A percentile compares a stretch with the other conserved stretches of the same genome.
phyloP scores from a whole-genome alignment of 768 basidiomycete genomes.

The Leccinum rimulosum region DNA sequence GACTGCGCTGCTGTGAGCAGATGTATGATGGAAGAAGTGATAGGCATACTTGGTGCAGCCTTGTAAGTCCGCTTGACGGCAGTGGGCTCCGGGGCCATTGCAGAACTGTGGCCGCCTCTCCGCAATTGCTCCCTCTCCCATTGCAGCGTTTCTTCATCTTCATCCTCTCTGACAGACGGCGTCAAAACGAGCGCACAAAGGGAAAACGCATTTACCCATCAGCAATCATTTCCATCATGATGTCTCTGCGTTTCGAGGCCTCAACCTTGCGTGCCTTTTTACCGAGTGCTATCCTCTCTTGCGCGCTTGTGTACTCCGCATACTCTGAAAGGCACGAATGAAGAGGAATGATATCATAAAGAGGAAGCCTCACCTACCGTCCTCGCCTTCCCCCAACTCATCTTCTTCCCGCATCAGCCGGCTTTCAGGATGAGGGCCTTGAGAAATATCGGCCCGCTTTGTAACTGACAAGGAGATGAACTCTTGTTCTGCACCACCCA shows the following conservation, averaged over 20 bases:
- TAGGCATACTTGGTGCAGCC: conserved; percentile 62
- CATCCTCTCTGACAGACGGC: conserved; percentile 54
- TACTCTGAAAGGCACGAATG: conserved; percentile 50
- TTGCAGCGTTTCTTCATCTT: conserved; percentile 80
- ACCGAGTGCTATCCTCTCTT: conserved; percentile 81
- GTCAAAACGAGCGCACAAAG: neutral
- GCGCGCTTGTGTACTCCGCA: conserved; percentile 84
- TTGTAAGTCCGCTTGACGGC: conserved; percentile 61
- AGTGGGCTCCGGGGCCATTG: conserved; percentile 33
- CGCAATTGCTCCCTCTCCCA: conserved; percentile 86
- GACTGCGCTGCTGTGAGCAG: conserved; percentile 44
- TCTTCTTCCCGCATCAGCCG: conserved; percentile 83
- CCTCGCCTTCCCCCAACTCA: conserved; percentile 84
- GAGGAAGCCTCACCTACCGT: conserved; percentile 51
- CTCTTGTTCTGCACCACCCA: conserved; percentile 54
- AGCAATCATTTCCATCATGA: conserved; percentile 77
- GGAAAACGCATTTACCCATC: conserved; percentile 58
- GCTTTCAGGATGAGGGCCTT: conserved; percentile 84
- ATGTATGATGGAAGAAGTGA: neutral
- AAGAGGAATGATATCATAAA: conserved; percentile 1
- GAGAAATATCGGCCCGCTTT: conserved; percentile 47
- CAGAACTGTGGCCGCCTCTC: conserved; percentile 59
- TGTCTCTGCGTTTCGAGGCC: conserved; percentile 59
- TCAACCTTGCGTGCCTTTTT: conserved; percentile 78
- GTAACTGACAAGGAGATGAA: conserved; percentile 77